Conservation (phyloP, 75 land plant species). For the Adiantum capillusveneris region DNA sequence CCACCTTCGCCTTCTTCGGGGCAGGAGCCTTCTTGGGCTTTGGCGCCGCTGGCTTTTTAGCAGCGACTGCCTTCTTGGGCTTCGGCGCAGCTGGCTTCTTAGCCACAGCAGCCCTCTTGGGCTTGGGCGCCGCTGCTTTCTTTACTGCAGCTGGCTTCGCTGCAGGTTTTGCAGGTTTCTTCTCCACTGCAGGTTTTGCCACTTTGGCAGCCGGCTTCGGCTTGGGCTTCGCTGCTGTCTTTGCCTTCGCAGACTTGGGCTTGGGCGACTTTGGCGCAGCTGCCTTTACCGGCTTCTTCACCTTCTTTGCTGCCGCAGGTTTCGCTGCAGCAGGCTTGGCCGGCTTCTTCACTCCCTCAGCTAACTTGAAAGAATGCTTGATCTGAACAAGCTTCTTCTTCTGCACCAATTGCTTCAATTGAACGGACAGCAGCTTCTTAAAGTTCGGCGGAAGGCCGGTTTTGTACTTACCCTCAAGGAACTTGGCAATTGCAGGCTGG, state of each 20-base stretch:
- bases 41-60: constrained; percentile 17
- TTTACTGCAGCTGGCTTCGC: background rate
- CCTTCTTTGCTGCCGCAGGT: constrained; percentile 11
- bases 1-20: constrained; percentile 2
- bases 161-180: no score
- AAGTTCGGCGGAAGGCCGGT: constrained; percentile 36
- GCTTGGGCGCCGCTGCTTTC: background rate
- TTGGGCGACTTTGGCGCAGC: no score
- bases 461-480: constrained; percentile 40
- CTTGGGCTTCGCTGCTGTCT: no score
- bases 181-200: no score
- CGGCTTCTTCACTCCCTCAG: constrained; percentile 24
- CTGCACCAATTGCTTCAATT: background rate
- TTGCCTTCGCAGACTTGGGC: no score
- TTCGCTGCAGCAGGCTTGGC: constrained; percentile 6
- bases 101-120: constrained; percentile 4
- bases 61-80: background rate
- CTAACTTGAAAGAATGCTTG: constrained; percentile 10
- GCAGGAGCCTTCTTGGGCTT: no score
- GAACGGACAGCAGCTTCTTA: constrained; percentile 4
- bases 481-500: constrained; percentile 59
- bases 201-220: no score
- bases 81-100: constrained; percentile 1
- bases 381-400: constrained; percentile 9
- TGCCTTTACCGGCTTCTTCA: background rate